Evolutionary conservation across 2,329 filamentous ascomycete genomes (phyloP), one percentile per base, ranked within the genome.

Genomic region (Colletotrichum sp.): DNA sequence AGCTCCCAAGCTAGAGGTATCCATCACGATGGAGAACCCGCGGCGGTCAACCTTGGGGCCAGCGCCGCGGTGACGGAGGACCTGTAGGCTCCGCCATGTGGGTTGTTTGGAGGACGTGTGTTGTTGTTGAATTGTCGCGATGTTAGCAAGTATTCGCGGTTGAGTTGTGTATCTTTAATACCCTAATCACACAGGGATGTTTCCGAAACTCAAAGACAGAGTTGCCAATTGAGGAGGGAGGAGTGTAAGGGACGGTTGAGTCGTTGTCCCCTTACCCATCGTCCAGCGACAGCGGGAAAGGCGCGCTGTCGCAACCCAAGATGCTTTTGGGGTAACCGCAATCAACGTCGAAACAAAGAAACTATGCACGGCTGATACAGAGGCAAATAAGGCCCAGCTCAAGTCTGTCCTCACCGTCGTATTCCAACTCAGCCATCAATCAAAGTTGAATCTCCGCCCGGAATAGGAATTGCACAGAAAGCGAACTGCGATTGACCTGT

Each of bases 41-140:
- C 49, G 62, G 69, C 52, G 18, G 44, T 36, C 49, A 52, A 66
- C 60, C 34, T 69, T 55, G 65, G 30, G 36, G 49, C 16, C 39
- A 52, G 44, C 44, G 12, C 64, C 64, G 49, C 60, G 34, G 34
- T 30, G 30, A 63, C 59, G 44, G 57, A 52, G 13, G 16, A 36
- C 60, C 70, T 63, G 13, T 63, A 52, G 30, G 64, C 64, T 75
- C 49, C 44, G 65, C 49, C 26, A 66, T 66, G 68, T 71, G 72
- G 72, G 36, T 71, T 71, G 72, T 39, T 75, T 75, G 68, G 49
- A 55, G 26, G 65, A 36, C 49, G 65, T 57, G n/a, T 30, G 30
- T 57, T 68, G 26, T 62, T 71, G 68, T n/a, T 21, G 36, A 34
- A 68, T 21, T 26, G 49, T 36, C 49, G n/a, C 65, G 36, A 52